Conservation (phyloP, 495 filamentous ascomycete species). For the Peziza echinospora region DNA sequence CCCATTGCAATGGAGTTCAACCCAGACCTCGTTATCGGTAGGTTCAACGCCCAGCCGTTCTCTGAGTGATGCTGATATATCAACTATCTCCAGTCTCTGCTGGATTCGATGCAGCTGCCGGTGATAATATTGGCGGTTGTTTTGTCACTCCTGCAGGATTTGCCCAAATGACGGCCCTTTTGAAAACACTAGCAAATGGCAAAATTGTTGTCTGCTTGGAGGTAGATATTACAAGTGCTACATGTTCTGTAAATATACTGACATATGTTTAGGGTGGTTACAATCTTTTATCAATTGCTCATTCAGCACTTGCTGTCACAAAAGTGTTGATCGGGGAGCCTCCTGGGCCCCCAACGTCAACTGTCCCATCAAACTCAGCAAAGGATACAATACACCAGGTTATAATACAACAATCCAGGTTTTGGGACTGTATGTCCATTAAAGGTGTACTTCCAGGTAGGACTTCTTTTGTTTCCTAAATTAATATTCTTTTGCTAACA, state of each 20-base stretch:
- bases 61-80: slow-evolving; percentile 1
- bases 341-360: slow-evolving; percentile 39
- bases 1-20: slow-evolving; percentile 82
- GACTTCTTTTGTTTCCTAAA: not conserved
- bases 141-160: slow-evolving; percentile 80
- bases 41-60: slow-evolving; percentile 5
- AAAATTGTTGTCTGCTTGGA: slow-evolving; percentile 84
- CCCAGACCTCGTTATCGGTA: slow-evolving; percentile 76
- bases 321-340: slow-evolving; percentile 88
- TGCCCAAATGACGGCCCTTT: slow-evolving; percentile 96
- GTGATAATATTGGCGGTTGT: slow-evolving; percentile 79
- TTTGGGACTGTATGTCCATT: slow-evolving; percentile 39
- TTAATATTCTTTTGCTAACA: not conserved
- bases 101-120: slow-evolving; percentile 86
- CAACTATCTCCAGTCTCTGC: slow-evolving; percentile 43
- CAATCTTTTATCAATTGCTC: slow-evolving; percentile 75
- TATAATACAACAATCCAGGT: slow-evolving; percentile 31
- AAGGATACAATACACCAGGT: slow-evolving; percentile 28
- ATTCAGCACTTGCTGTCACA: slow-evolving; percentile 77
- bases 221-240: slow-evolving; percentile 4
- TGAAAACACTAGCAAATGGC: slow-evolving; percentile 84
- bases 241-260: not conserved
- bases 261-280: slow-evolving; percentile 48
- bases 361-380: slow-evolving; percentile 22
- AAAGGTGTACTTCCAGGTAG: slow-evolving; percentile 3